These are phyloP conservation scores for Myxozyma geophila DNA, from an alignment of 805 yeast species.

Conservation along the genomic window DNA sequence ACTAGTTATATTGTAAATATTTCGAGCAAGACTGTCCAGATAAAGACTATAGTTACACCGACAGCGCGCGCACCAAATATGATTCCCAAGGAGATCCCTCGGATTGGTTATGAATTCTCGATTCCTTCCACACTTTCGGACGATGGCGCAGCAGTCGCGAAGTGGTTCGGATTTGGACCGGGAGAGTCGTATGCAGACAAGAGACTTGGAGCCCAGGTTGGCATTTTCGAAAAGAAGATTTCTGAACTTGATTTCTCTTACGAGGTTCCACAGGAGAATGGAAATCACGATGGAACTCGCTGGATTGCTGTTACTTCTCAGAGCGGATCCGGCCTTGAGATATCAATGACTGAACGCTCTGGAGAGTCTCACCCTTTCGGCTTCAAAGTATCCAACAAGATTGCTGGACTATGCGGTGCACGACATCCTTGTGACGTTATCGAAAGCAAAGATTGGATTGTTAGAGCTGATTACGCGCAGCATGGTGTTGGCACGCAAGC, in stretches of 20 bases:
- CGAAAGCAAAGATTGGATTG: slow-evolving; percentile 23
- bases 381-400: slow-evolving; percentile 30
- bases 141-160: slow-evolving; percentile 23
- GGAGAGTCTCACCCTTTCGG: slow-evolving; percentile 28
- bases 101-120: slow-evolving; percentile 47
- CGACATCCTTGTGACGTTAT: slow-evolving; percentile 40
- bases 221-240: slow-evolving; percentile 36
- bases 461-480: slow-evolving; percentile 40
- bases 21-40: neutral
- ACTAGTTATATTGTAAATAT: slow-evolving; percentile 23
- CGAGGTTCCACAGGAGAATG: slow-evolving; percentile 49
- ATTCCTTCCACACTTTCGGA: slow-evolving; percentile 37
- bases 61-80: slow-evolving; percentile 31
- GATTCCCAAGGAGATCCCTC: slow-evolving; percentile 43
- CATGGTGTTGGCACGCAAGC: slow-evolving; percentile 43
- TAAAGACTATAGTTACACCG: slow-evolving; percentile 9
- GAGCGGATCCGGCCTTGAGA: slow-evolving; percentile 3
- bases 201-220: slow-evolving; percentile 42
- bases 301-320: slow-evolving; percentile 39
- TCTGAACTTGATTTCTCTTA: slow-evolving; percentile 40
- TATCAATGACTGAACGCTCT: slow-evolving; percentile 14
- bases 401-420: slow-evolving; percentile 35
- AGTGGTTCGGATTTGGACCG: slow-evolving; percentile 48
- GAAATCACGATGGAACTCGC: slow-evolving; percentile 45
- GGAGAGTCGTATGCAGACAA: slow-evolving; percentile 48